Evolutionary conservation across 768 basidiomycete genomes (phyloP).

Genomic region (Naematelia encephala): DNA sequence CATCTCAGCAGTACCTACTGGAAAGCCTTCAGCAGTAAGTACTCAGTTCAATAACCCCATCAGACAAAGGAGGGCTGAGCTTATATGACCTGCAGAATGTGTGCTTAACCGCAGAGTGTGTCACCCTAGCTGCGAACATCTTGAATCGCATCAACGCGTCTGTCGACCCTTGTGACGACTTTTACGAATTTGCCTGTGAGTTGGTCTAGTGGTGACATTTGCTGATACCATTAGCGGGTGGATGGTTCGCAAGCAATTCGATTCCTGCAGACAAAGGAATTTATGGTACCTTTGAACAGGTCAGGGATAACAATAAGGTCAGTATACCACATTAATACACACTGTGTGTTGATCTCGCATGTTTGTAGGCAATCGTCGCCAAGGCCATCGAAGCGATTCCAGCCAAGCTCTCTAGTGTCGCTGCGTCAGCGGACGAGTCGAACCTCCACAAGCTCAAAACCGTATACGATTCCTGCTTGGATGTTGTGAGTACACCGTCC

Average conservation of each 20-base stretch:
- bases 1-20: conserved; percentile 49
- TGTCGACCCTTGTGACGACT: conserved; percentile 91
- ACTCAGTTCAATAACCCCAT: background rate
- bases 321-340: background rate
- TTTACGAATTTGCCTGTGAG: conserved; percentile 88
- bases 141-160: conserved; percentile 72
- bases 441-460: conserved; percentile 53
- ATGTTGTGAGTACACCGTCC: conserved; percentile 56
- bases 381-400: conserved; percentile 61
- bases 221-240: conserved; percentile 61
- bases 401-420: conserved; percentile 9
- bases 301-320: conserved; percentile 65
- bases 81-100: conserved; percentile 54
- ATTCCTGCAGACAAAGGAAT: conserved; percentile 79
- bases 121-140: conserved; percentile 76
- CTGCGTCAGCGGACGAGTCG: conserved; percentile 60
- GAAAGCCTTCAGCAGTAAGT: conserved; percentile 35
- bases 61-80: conserved; percentile 5
- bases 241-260: conserved; percentile 78
- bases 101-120: conserved; percentile 76
- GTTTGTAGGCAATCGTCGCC: conserved; percentile 63
- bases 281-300: conserved; percentile 68
- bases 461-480: conserved; percentile 76
- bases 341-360: background rate
- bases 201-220: conserved; percentile 25